Percentiles rank a stretch among this genome's conserved stretches.
Evolutionary conservation across 2,329 filamentous ascomycete genomes (phyloP).

Genomic region (Fusarium heterosporum): DNA sequence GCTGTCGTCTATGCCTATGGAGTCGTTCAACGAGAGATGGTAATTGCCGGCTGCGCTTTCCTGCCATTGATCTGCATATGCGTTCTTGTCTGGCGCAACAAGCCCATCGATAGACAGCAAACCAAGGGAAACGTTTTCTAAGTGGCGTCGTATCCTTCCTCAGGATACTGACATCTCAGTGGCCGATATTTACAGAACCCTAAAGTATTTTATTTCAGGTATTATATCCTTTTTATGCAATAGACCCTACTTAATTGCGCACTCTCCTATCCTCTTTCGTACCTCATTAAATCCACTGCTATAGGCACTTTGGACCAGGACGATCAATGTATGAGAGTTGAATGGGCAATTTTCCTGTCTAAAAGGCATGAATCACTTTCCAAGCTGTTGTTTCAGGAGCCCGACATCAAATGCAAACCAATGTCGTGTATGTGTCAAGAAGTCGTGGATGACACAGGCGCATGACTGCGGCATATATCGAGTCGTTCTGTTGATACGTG

Average conservation of each 20-base stretch:
- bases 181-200: not conserved
- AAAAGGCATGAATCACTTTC: not conserved
- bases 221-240: not conserved
- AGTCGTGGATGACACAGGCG: not conserved
- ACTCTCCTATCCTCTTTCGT: not conserved
- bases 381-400: not conserved
- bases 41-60: constrained; percentile 53
- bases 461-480: not conserved
- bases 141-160: not conserved
- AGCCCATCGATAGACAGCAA: constrained; percentile 61
- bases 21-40: constrained; percentile 62
- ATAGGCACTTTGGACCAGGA: no score
- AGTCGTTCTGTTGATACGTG: not conserved
- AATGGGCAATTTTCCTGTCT: not conserved
- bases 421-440: not conserved
- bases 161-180: not conserved
- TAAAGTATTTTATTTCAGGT: constrained; percentile 2
- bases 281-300: not conserved
- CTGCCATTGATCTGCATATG: constrained; percentile 52
- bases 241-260: not conserved
- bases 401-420: not conserved
- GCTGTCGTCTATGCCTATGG: constrained; percentile 70
- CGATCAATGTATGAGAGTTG: not conserved
- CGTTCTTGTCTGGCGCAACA: constrained; percentile 62
- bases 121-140: constrained; percentile 65